A percentile compares a stretch with the other conserved stretches of the same genome.
These are phyloP conservation scores for Craterostigma plantagineum DNA, from an alignment of 257 asterid species.

Conservation along the genomic window DNA sequence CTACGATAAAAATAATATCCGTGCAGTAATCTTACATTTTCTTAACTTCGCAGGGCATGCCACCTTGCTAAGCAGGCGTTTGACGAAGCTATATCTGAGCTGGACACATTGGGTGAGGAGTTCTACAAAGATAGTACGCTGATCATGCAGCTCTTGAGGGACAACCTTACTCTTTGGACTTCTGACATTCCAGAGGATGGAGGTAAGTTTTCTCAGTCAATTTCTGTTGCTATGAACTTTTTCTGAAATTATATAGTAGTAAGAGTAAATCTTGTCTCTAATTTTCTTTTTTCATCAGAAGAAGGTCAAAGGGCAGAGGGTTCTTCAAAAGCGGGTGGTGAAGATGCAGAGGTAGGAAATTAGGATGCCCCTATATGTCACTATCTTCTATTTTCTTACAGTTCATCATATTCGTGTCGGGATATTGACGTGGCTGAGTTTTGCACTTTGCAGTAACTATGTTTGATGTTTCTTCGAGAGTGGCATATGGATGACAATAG, in stretches of 20 bases:
- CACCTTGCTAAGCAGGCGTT: constrained; percentile 90
- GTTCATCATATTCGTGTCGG: too few relatives aligned
- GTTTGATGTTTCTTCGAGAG: too few relatives aligned
- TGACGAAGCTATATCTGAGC: constrained; percentile 89
- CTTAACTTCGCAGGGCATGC: constrained; percentile 43
- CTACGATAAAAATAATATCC: constrained; percentile 1
- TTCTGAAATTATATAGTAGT: too few relatives aligned
- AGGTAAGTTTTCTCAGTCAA: constrained; percentile 15
- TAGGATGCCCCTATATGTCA: too few relatives aligned
- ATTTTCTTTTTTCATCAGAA: constrained; percentile 22
- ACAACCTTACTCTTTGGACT: constrained; percentile 85
- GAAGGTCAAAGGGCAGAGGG: constrained; percentile 25
- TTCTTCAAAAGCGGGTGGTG: constrained; percentile 37
- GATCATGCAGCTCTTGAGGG: constrained; percentile 87
- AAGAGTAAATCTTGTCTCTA: too few relatives aligned
- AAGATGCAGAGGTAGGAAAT: constrained; percentile 36
- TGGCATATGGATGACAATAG: too few relatives aligned
- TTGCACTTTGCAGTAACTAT: too few relatives aligned
- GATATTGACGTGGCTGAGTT: too few relatives aligned
- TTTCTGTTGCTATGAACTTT: too few relatives aligned
- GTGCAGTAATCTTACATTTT: neutral
- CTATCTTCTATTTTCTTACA: too few relatives aligned
- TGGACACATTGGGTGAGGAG: constrained; percentile 76
- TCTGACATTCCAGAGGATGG: constrained; percentile 79
- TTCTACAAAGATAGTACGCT: constrained; percentile 88